Percentiles rank a stretch among this genome's conserved stretches.
These are phyloP conservation scores for Perilla frutescens DNA, from an alignment of 257 asterid genomes.

Conservation along the genomic window DNA sequence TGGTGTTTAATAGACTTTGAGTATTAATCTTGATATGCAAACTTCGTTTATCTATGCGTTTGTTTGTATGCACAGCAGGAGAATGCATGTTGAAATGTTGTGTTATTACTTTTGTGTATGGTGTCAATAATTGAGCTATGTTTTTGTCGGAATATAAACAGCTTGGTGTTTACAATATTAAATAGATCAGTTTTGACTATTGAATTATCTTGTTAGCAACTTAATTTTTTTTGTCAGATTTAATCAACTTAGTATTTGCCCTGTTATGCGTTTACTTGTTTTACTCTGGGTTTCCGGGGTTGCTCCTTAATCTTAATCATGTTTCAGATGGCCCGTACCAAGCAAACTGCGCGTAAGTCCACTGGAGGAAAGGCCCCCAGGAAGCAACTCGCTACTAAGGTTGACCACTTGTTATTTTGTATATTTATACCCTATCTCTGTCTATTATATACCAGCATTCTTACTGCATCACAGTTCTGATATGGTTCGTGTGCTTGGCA, in stretches of 20 bases:
- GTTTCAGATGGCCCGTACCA: conserved; percentile 77
- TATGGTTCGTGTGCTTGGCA: neutral
- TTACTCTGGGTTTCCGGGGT: neutral
- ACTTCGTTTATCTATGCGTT: too few relatives aligned
- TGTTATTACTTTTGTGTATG: neutral
- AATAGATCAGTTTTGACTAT: too few relatives aligned
- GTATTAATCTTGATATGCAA: neutral
- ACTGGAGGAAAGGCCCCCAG: conserved; percentile 87
- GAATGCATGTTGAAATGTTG: neutral
- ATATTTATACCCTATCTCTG: neutral
- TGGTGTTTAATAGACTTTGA: neutral
- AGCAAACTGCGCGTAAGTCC: conserved; percentile 82
- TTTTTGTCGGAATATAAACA: neutral
- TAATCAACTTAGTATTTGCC: neutral
- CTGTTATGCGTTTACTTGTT: neutral
- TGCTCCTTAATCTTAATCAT: neutral
- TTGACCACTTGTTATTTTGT: neutral
- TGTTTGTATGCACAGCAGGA: too few relatives aligned
- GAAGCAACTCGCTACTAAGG: conserved; percentile 83
- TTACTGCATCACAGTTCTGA: neutral
- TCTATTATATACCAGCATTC: neutral
- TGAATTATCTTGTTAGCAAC: neutral
- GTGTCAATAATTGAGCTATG: neutral
- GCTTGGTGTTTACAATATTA: neutral
- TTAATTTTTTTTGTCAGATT: too few relatives aligned